Evolutionary conservation across 768 basidiomycete genomes (phyloP).

Genomic region (Tylopilus subfusipes): DNA sequence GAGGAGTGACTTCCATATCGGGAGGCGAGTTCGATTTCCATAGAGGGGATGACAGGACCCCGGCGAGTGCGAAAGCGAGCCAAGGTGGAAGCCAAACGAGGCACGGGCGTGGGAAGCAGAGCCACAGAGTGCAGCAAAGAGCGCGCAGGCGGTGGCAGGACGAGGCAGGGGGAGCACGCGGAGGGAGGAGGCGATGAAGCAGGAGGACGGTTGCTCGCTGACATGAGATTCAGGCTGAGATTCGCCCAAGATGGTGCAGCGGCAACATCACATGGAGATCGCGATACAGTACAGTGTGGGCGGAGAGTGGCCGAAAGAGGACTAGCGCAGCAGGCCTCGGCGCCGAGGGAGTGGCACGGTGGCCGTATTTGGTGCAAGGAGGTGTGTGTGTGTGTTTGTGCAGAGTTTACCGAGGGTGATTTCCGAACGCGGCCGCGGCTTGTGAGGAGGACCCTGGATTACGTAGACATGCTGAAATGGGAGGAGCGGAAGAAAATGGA

Average conservation of each 20-base stretch:
- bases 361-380: slow-evolving; percentile 18
- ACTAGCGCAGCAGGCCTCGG: slow-evolving; percentile 33
- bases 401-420: slow-evolving; percentile 36
- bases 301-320: slow-evolving; percentile 33
- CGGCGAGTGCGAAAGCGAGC: slow-evolving; percentile 28
- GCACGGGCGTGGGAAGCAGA: slow-evolving; percentile 16
- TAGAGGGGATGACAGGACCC: slow-evolving; percentile 25
- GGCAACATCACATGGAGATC: slow-evolving; percentile 36
- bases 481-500: slow-evolving; percentile 33
- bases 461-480: slow-evolving; percentile 28
- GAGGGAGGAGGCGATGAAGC: slow-evolving; percentile 14
- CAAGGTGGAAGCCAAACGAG: slow-evolving; percentile 26
- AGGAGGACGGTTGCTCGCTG: slow-evolving; percentile 21
- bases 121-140: slow-evolving; percentile 21
- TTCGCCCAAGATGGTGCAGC: slow-evolving; percentile 34
- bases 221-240: slow-evolving; percentile 31
- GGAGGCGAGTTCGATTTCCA: slow-evolving; percentile 20
- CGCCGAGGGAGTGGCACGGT: slow-evolving; percentile 38
- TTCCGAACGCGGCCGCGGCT: slow-evolving; percentile 39
- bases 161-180: slow-evolving; percentile 15
- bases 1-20: slow-evolving; percentile 15
- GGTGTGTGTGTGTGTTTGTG: slow-evolving; percentile 23
- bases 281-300: slow-evolving; percentile 31
- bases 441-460: slow-evolving; percentile 33
- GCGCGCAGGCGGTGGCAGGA: slow-evolving; percentile 23